Evolutionary conservation across 805 yeast genomes (phyloP).

Genomic region (Grigorovia yakushimaensis): DNA sequence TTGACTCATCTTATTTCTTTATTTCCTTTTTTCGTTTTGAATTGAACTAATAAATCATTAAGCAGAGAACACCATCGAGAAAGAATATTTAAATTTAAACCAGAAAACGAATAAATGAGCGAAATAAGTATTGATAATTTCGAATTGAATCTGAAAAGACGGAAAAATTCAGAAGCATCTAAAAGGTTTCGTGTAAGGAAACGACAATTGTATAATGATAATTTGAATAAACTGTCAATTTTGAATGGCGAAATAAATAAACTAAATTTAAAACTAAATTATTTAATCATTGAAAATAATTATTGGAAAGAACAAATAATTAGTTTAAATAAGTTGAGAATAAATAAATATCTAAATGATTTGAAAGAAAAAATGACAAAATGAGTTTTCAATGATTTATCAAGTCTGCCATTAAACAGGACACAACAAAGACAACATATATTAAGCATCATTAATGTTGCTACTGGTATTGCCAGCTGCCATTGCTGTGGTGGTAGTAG

Average conservation of each 20-base stretch:
- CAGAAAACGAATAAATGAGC: not conserved
- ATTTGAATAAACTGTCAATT: conserved; percentile 9
- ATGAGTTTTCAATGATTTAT: no score
- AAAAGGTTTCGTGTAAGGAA: conserved; percentile 73
- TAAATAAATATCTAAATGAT: conserved; percentile 18
- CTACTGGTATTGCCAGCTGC: no score
- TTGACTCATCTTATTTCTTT: no score
- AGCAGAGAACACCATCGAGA: no score
- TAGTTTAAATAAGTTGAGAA: conserved; percentile 20
- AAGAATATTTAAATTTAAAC: not conserved
- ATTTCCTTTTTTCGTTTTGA: no score
- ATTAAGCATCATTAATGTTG: no score
- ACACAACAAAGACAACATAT: no score
- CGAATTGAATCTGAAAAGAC: conserved; percentile 46
- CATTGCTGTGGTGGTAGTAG: no score
- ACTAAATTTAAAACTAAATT: conserved; percentile 16
- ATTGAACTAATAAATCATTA: no score
- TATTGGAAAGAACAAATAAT: conserved; percentile 23
- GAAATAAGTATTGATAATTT: not conserved
- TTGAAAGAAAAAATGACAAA: conserved; percentile 18
- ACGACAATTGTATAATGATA: conserved; percentile 10
- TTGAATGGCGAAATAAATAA: conserved; percentile 14
- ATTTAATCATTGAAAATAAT: conserved; percentile 20
- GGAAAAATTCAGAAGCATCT: conserved; percentile 86
- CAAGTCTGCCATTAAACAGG: no score